Percentiles rank a stretch among this genome's conserved stretches.
These are phyloP conservation scores for Astragalus glycyphyllos DNA, from an alignment of 306 rosid genomes.

Conservation along the genomic window DNA sequence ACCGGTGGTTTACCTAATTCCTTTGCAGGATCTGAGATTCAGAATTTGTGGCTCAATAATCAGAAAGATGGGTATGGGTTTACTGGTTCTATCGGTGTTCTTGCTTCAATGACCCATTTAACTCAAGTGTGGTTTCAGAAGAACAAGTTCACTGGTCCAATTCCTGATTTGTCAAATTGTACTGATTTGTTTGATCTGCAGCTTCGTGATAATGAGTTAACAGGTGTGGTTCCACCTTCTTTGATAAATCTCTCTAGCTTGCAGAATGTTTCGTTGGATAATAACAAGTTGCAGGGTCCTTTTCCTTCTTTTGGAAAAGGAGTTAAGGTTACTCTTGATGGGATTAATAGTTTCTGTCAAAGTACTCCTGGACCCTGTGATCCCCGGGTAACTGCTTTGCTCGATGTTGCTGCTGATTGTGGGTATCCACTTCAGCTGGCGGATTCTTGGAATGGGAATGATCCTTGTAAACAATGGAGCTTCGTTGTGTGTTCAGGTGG, in stretches of 20 bases:
- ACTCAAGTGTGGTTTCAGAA: constrained; percentile 80
- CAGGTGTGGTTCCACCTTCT: constrained; percentile 68
- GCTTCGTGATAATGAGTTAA: constrained; percentile 73
- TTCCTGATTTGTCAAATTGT: constrained; percentile 72
- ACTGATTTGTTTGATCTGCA: constrained; percentile 59
- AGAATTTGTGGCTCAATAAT: constrained; percentile 77
- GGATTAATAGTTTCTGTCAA: constrained; percentile 70
- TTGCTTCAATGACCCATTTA: constrained; percentile 65
- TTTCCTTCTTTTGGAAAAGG: constrained; percentile 54
- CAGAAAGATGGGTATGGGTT: constrained; percentile 60
- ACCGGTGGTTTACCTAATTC: constrained; percentile 67
- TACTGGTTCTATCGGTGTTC: constrained; percentile 58
- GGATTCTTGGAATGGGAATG: constrained; percentile 64
- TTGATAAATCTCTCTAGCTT: constrained; percentile 55
- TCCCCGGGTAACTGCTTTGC: constrained; percentile 61
- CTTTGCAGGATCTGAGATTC: constrained; percentile 57
- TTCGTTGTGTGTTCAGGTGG: constrained; percentile 54
- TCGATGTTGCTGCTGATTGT: constrained; percentile 58
- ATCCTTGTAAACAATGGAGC: constrained; percentile 65
- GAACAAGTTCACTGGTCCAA: constrained; percentile 70
- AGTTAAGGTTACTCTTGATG: constrained; percentile 50
- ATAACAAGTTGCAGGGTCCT: constrained; percentile 83
- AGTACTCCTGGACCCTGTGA: constrained; percentile 59
- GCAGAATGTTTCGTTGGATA: constrained; percentile 66
- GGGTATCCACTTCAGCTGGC: constrained; percentile 65